Evolutionary conservation across 257 asterid genomes (phyloP), one percentile per base, ranked within the genome.

Genomic region (Capsicum baccatum): DNA sequence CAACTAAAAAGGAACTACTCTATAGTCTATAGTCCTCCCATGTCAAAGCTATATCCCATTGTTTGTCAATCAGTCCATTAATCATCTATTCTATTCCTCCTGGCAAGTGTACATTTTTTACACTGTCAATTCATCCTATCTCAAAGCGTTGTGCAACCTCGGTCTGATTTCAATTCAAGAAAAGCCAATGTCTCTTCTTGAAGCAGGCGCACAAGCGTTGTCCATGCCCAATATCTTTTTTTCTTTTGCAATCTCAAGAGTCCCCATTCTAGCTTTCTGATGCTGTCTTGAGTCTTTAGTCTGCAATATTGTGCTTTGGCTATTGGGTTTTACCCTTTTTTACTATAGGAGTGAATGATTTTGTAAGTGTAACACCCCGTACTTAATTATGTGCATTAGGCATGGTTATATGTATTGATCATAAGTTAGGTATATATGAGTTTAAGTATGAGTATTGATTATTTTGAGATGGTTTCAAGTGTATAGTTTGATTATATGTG

Each of bases 131-230:
- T 86, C 78, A 39, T 26, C 26, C 81, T 84, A 64, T 68, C 84
- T 80, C 84, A 79, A 84, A 83, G 88, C 86, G 88, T 87, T 90
- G 94, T 85, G 92, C 98, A 93, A 95, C 97, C 98, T 95, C 97
- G 94, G 93, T 95, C 95, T 91, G 95, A 89, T 26, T 91, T 89
- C 74, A 86, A 74, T 69, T 83, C 85, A 90, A 79, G 85, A 81
- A 85, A 79, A 73, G 89, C 79, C 83, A 78, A 60, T 81, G 63
- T 81, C 44, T 55, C 69, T 69, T 85, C 83, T 55, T 83, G 91
- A 74, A 89, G 92, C 91, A 86, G 97, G 97, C 54, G 90, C 97
- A 50, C 96, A 95, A 93, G 98, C 92, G 97, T 93, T 93, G 98
- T 92, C 88, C 95, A 89, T 79, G 80, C 74, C 69, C 73, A 84